Base-by-base conservation (phyloP, 1,284 basidiomycete genomes). In the Rhodotorula sp. region DNA sequence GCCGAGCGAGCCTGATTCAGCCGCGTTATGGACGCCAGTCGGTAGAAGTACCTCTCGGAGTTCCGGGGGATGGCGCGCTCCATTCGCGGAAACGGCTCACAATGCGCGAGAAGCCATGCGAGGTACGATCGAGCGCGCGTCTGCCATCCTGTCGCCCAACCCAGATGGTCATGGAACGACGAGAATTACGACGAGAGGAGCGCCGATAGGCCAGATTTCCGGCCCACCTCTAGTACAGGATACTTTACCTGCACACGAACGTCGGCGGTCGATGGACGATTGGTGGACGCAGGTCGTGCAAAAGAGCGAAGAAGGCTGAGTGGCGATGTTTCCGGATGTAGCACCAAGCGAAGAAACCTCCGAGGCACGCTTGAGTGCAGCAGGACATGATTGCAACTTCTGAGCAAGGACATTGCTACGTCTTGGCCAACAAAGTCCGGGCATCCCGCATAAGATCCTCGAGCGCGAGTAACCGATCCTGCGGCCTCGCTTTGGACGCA, bases 361-460 rank as follows among this genome's bases (percentile, higher is more conserved):
- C 37, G 0, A 12, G 8, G 10, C 37, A 42, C 14, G 37, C n/a
- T 42, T 3, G 37, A 42, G 10, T 42, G 37, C 37, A 42, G 8
- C 10, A 14, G 37, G 2, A 12, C 12, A 42, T 42, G 10, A 42
- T 42, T 42, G 37, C 37, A 42, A 42, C 37, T 42, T 42, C 14
- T 42, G 37, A 42, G 10, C 7, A 12, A 12, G 37, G 37, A 12
- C 2, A 14, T 1, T 12, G 37, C 37, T 42, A 42, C 14, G 6
- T 42, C 22, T n/a, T n/a, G 14, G 65, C 46, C 20, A 66, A 22
- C 59, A 66, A 17, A 10, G 64, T 64, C 62, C 65, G 53, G 42
- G 70, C 65, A 3, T 72, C 67, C 48, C 60, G 66, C 67, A 72
- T 54, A 37, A 72, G 29, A 18, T 30, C 45, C 42, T 72, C 70